These are phyloP conservation scores for Tricholoma saponaceum DNA, from an alignment of 768 basidiomycete genomes.

Conservation along the genomic window DNA sequence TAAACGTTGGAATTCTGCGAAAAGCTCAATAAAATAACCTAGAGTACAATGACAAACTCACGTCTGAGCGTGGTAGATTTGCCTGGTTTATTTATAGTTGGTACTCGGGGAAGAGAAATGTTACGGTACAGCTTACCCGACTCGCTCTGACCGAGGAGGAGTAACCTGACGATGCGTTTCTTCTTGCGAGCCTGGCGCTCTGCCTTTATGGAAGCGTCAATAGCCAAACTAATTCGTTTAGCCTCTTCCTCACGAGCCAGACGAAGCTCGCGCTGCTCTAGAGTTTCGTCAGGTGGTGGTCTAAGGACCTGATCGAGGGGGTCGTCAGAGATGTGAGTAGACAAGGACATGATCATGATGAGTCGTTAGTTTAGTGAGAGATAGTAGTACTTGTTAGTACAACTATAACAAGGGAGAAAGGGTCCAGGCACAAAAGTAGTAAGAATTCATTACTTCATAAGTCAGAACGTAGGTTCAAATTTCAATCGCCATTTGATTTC, in stretches of 20 bases:
- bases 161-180: slow-evolving; percentile 64
- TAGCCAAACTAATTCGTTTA: slow-evolving; percentile 56
- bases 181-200: slow-evolving; percentile 62
- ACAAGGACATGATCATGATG: slow-evolving; percentile 30
- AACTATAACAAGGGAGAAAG: slow-evolving; percentile 17
- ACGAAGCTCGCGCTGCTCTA: slow-evolving; percentile 49
- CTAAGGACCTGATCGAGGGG: slow-evolving; percentile 62
- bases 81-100: slow-evolving; percentile 37
- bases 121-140: slow-evolving; percentile 47
- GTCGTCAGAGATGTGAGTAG: slow-evolving; percentile 36
- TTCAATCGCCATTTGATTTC: slow-evolving; percentile 7
- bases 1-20: slow-evolving; percentile 68
- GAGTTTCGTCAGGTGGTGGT: slow-evolving; percentile 66
- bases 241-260: slow-evolving; percentile 66
- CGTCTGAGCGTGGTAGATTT: slow-evolving; percentile 81
- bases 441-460: neutral
- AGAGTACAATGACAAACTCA: slow-evolving; percentile 36
- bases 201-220: slow-evolving; percentile 70
- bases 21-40: slow-evolving; percentile 6
- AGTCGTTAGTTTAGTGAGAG: slow-evolving; percentile 7
- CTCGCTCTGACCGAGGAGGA: slow-evolving; percentile 81
- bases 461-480: slow-evolving; percentile 4
- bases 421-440: slow-evolving; percentile 15
- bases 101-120: neutral
- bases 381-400: slow-evolving; percentile 5